Conservation (phyloP, 805 yeast genomes). For the Metschnikowia colocasiae region DNA sequence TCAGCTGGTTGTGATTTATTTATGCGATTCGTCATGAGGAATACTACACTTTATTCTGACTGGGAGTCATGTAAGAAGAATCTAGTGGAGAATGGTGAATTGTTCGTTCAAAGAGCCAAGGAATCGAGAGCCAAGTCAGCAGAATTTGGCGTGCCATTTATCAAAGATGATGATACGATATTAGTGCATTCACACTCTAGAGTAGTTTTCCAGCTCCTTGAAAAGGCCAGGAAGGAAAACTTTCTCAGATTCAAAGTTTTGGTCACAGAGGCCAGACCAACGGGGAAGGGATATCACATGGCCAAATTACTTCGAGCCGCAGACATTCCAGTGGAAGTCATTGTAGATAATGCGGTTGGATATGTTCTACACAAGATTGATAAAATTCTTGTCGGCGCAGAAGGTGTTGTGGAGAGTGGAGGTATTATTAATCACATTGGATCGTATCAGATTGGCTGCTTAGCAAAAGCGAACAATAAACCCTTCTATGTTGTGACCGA, state of each 20-base stretch:
- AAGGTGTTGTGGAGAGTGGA: constrained; percentile 98
- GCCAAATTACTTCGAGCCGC: constrained; percentile 61
- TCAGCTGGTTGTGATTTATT: constrained; percentile 98
- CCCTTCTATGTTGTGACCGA: constrained; percentile 95
- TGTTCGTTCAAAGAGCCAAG: constrained; percentile 88
- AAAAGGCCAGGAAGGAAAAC: constrained; percentile 68
- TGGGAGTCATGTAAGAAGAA: constrained; percentile 92
- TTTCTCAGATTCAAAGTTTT: constrained; percentile 82
- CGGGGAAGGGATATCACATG: constrained; percentile 69
- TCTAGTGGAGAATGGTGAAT: constrained; percentile 87
- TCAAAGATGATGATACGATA: constrained; percentile 87
- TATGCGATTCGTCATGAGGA: constrained; percentile 87
- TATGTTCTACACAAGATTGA: constrained; percentile 86
- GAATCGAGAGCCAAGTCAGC: constrained; percentile 87
- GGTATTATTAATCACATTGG: constrained; percentile 96
- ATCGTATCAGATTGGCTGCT: constrained; percentile 88
- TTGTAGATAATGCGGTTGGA: constrained; percentile 93
- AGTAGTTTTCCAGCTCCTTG: constrained; percentile 74
- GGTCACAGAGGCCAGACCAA: constrained; percentile 90
- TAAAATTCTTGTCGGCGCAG: constrained; percentile 95
- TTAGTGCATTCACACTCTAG: constrained; percentile 90
- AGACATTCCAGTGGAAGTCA: constrained; percentile 82
- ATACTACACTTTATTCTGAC: constrained; percentile 81
- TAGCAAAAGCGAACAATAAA: constrained; percentile 85
- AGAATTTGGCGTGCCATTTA: constrained; percentile 79